Evolutionary conservation across 1,139 yeast species (phyloP), one percentile per base, ranked within the genome.

Genomic region (Kazachstania sp.): DNA sequence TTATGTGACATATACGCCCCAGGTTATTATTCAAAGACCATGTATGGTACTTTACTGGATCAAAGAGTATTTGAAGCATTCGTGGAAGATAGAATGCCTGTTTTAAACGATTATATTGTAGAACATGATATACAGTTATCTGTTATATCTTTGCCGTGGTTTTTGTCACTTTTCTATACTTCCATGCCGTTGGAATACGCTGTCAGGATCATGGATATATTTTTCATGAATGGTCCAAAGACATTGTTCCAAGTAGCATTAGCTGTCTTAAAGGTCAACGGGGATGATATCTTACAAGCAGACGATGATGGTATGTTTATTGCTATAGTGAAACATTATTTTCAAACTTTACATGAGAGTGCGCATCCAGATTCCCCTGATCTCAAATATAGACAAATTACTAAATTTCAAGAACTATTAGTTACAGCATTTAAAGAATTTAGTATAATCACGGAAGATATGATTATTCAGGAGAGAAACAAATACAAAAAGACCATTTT

Each of bases 101-200:
- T 86, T 38, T 66, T 94, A 45, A 86, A 95, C 85, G 86, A 78
- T 4, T 97, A 92, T 65, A 79, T 94, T 45, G 72, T 73, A 8
- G 76, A 75, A 49, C 69, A 83, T 54, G 97, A 94, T 60, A 90
- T 94, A 44, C 98, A 94, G 59, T 71, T 94, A n/a, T 86, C 95
- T 0, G 95, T 94, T 16, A 94, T 92, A 1, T 86, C 97, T 0
- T 71, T 94, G 41, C 97, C 98, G 1, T 94, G 99, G 99, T 94
- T 94, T 60, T 71, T 94, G 49, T 87, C 97, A 0, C 69, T 94
- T 42, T 94, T 86, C 64, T 76, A 92, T 55, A 88, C 86, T 54
- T 83, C 96, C 0, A 87, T 94, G 95, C 98, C 99, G 0, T 70
- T 94, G 55, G 90, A 87, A 5, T 90, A 80, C 69, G 97, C 98